Conservation (phyloP, 768 basidiomycete species). For the Suillus paluster region DNA sequence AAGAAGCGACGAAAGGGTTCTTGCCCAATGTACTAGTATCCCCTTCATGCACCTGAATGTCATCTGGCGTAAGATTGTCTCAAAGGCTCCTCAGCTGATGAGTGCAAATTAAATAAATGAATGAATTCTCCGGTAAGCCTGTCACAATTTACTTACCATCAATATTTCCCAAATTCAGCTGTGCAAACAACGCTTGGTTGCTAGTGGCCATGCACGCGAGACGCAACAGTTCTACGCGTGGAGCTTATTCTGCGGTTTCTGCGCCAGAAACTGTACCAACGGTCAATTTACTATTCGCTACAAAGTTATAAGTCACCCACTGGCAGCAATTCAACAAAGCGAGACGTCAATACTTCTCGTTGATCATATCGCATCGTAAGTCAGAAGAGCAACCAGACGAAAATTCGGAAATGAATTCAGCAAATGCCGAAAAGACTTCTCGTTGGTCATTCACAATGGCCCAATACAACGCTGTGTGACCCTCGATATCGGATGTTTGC, state of each 20-base stretch:
- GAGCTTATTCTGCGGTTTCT: too few species aligned
- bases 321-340: too few species aligned
- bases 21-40: too few species aligned
- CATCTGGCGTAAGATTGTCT: not conserved
- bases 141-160: not conserved
- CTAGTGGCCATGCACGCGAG: not conserved
- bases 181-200: not conserved
- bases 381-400: not conserved
- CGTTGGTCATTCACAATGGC: not conserved
- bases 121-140: not conserved
- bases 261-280: too few species aligned
- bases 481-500: not conserved
- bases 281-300: too few species aligned
- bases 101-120: too few species aligned
- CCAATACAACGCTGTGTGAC: not conserved
- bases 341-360: too few species aligned
- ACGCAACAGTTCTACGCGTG: too few species aligned
- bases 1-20: not conserved
- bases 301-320: too few species aligned
- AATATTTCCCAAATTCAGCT: not conserved
- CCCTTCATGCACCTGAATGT: not conserved
- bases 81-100: not conserved
- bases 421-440: not conserved
- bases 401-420: not conserved
- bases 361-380: too few species aligned